Percentiles rank a stretch among this genome's conserved stretches.
Conservation (phyloP, 1,139 yeast species). For the Pichia sp. region DNA sequence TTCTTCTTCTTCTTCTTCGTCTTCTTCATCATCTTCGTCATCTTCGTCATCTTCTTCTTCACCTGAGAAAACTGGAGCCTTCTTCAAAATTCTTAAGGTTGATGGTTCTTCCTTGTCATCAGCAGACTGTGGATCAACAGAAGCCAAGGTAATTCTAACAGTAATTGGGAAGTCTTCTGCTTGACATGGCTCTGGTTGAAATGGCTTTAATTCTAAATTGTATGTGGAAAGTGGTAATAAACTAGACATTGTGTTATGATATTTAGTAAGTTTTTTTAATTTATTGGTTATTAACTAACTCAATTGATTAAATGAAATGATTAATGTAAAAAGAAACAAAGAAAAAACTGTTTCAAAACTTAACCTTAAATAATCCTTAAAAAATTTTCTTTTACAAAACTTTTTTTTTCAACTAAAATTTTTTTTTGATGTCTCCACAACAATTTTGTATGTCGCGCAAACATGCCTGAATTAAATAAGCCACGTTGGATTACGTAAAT, state of each 20-base stretch:
- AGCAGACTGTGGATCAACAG: constrained; percentile 79
- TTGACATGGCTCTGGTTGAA: constrained; percentile 78
- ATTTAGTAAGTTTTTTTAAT: no score
- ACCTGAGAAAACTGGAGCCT: constrained; percentile 44
- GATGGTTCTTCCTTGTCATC: constrained; percentile 82
- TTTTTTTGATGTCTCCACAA: no score
- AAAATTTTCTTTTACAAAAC: no score
- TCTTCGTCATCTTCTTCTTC: constrained; percentile 41
- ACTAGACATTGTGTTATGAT: constrained; percentile 39
- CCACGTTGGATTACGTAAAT: no score
- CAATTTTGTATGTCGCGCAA: no score
- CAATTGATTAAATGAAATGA: no score
- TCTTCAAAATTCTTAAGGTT: constrained; percentile 80
- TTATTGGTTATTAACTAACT: no score
- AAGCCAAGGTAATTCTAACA: constrained; percentile 88
- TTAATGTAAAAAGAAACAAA: no score
- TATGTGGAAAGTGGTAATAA: constrained; percentile 80
- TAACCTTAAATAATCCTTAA: no score
- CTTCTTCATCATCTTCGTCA: constrained; percentile 38
- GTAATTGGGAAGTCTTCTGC: constrained; percentile 83
- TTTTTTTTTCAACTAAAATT: no score
- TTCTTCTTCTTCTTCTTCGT: constrained; percentile 36
- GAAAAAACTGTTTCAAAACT: no score
- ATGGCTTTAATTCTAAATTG: constrained; percentile 79
- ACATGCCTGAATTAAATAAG: no score